phyloP scores from a whole-genome alignment of 2,329 filamentous ascomycete genomes.

The Botrytis sinoallii region DNA sequence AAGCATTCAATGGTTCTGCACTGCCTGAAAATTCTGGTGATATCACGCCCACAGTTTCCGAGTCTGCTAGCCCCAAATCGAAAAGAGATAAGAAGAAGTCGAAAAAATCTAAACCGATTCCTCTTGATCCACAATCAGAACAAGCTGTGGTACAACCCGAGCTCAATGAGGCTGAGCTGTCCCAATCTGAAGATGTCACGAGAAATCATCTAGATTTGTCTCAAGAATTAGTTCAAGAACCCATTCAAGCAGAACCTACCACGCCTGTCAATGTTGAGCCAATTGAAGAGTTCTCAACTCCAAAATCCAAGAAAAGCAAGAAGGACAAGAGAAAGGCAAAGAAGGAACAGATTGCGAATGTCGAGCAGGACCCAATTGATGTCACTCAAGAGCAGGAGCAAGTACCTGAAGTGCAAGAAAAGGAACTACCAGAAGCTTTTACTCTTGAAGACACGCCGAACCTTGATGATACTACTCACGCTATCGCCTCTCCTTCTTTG shows the following conservation, averaged over 20 bases:
- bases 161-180: not conserved
- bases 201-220: not conserved
- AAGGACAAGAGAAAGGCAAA: slow-evolving; percentile 27
- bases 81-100: not conserved
- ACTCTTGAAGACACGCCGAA: not conserved
- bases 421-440: not conserved
- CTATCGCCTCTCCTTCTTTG: not conserved
- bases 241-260: not conserved
- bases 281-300: slow-evolving; percentile 1
- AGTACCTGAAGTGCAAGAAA: not conserved
- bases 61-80: not conserved
- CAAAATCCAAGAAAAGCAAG: slow-evolving; percentile 28
- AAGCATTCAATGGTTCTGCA: not conserved
- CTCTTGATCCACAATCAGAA: not conserved
- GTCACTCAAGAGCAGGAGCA: slow-evolving; percentile 6
- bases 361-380: not conserved
- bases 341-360: slow-evolving; percentile 19
- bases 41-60: not conserved
- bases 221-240: slow-evolving; percentile 11
- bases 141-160: slow-evolving; percentile 3
- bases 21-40: not conserved
- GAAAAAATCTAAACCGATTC: not conserved
- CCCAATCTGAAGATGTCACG: not conserved
- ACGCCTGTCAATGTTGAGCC: slow-evolving; percentile 4
- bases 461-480: not conserved